Conservation (phyloP, 139 green algal species). For the Auxenochlorella protothecoides region DNA sequence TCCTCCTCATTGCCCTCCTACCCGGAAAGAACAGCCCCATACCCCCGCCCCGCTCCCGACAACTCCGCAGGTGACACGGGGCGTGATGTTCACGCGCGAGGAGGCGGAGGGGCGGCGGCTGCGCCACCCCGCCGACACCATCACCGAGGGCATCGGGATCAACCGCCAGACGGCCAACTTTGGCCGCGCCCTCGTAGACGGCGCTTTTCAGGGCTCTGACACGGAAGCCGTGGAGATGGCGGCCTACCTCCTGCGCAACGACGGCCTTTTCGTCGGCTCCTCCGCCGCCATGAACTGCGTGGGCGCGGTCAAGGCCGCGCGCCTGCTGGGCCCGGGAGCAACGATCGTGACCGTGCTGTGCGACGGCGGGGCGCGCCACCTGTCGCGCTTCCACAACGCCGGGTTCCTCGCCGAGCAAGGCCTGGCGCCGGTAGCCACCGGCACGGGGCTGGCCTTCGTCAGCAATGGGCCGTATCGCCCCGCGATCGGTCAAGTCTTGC, state of each 20-base stretch:
- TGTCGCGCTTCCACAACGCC: slow-evolving; percentile 81
- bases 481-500: too few relatives aligned
- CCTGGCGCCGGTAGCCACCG: slow-evolving; percentile 22
- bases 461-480: not conserved
- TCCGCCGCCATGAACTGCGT: slow-evolving; percentile 83
- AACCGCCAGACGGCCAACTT: slow-evolving; percentile 94
- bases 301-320: slow-evolving; percentile 77
- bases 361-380: slow-evolving; percentile 73
- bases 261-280: slow-evolving; percentile 86
- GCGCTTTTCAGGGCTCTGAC: slow-evolving; percentile 69
- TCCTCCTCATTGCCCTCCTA: too few relatives aligned
- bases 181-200: slow-evolving; percentile 50
- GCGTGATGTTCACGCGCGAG: slow-evolving; percentile 70
- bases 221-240: slow-evolving; percentile 74
- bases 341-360: slow-evolving; percentile 87
- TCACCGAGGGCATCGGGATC: slow-evolving; percentile 83
- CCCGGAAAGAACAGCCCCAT: too few relatives aligned
- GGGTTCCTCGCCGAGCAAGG: slow-evolving; percentile 52
- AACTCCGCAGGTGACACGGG: slow-evolving; percentile 60
- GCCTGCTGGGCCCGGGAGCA: slow-evolving; percentile 66
- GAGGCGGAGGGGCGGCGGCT: slow-evolving; percentile 88
- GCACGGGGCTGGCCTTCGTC: slow-evolving; percentile 32
- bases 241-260: slow-evolving; percentile 68
- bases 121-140: slow-evolving; percentile 87
- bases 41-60: too few relatives aligned